A percentile compares a stretch with the other conserved stretches of the same genome.
Evolutionary conservation across 495 filamentous ascomycete species (phyloP).

Genomic region (Aspergillus olivimuriae): DNA sequence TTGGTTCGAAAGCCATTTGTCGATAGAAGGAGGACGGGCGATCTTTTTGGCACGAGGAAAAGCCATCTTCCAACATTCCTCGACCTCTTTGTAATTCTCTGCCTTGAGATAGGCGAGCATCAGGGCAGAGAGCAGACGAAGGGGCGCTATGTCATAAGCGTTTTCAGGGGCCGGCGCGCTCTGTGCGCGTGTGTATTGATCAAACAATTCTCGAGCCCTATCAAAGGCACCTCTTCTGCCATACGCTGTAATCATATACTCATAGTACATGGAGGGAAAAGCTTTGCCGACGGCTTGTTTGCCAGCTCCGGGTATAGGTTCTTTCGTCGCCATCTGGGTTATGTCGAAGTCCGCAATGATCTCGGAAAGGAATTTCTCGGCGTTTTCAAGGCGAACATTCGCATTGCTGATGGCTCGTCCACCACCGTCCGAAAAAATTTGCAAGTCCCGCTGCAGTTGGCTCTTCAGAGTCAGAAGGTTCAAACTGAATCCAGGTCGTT

Average conservation of each 20-base stretch:
- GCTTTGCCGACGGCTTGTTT: slow-evolving; percentile 22
- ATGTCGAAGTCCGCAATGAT: slow-evolving; percentile 24
- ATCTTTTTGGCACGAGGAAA: slow-evolving; percentile 44
- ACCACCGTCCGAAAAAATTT: slow-evolving; percentile 7
- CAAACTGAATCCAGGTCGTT: slow-evolving; percentile 33
- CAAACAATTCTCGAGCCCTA: slow-evolving; percentile 50
- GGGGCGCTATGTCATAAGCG: slow-evolving; percentile 33
- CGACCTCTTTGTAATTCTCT: slow-evolving; percentile 50
- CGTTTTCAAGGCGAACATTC: slow-evolving; percentile 20
- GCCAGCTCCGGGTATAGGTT: slow-evolving; percentile 9
- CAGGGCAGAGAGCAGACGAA: slow-evolving; percentile 54
- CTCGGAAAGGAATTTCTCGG: slow-evolving; percentile 32
- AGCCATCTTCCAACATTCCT: slow-evolving; percentile 58
- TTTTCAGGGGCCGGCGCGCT: slow-evolving; percentile 20
- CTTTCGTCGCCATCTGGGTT: slow-evolving; percentile 19
- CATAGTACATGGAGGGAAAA: slow-evolving; percentile 44
- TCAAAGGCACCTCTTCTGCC: slow-evolving; percentile 48
- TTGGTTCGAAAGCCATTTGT: slow-evolving; percentile 13
- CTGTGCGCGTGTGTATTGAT: slow-evolving; percentile 37
- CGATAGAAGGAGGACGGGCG: slow-evolving; percentile 20
- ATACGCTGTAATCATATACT: slow-evolving; percentile 58
- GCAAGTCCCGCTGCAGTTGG: slow-evolving; percentile 28
- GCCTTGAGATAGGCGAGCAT: slow-evolving; percentile 57
- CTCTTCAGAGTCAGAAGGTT: slow-evolving; percentile 42
- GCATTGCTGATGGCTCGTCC: neutral